Conservation (phyloP, 768 basidiomycete species). For the Calocybe gangraenosa region DNA sequence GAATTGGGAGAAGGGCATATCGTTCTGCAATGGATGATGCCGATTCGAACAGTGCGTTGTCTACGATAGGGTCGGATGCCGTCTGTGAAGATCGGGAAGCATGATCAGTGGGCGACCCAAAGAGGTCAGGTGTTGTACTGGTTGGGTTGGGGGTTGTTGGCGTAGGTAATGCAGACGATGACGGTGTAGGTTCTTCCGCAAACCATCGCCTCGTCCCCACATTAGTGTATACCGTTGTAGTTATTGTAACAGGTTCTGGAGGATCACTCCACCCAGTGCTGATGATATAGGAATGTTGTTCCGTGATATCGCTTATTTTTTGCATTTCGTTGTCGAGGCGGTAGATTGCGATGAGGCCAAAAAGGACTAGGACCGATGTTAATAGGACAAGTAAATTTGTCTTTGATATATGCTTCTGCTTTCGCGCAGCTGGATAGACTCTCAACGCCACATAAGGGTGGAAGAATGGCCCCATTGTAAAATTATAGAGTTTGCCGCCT, state of each 20-base stretch:
- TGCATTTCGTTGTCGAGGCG: constrained; percentile 24
- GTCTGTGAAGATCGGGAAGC: constrained; percentile 1
- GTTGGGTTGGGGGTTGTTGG: constrained; percentile 10
- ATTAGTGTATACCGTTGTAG: constrained; percentile 31
- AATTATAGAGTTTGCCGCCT: constrained; percentile 51
- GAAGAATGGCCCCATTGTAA: constrained; percentile 54
- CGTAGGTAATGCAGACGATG: constrained; percentile 11
- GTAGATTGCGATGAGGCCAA: constrained; percentile 22
- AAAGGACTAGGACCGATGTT: constrained; percentile 27
- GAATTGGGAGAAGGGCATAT: constrained; percentile 24
- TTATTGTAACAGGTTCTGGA: constrained; percentile 34
- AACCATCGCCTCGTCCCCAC: constrained; percentile 22
- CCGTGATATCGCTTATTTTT: constrained; percentile 21
- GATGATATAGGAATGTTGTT: constrained; percentile 21
- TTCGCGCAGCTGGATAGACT: constrained; percentile 18
- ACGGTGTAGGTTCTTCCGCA: constrained; percentile 16
- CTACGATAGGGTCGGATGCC: background rate
- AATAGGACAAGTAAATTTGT: constrained; percentile 19
- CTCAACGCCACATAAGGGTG: constrained; percentile 47
- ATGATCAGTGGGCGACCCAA: constrained; percentile 5
- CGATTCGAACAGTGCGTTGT: constrained; percentile 1
- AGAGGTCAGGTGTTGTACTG: background rate
- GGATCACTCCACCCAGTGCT: constrained; percentile 17
- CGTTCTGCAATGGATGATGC: constrained; percentile 15
- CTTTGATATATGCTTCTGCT: constrained; percentile 14